Evolutionary conservation across 345 rosid genomes (phyloP), one percentile per base, ranked within the genome.

Genomic region (Gynandropsis gynandra): DNA sequence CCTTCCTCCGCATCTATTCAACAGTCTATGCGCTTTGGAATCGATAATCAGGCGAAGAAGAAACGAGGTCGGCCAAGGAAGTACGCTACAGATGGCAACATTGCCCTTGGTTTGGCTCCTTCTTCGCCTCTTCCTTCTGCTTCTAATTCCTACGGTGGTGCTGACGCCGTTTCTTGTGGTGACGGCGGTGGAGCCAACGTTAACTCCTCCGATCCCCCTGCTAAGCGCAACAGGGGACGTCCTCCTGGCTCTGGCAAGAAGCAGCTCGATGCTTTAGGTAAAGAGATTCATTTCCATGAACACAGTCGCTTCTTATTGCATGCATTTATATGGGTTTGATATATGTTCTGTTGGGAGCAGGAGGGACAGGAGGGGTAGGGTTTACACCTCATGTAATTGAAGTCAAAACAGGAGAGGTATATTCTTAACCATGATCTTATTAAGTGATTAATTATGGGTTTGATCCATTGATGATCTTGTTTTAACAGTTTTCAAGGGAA

Each of bases 261-360:
- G 64, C 99, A 92, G 72, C 79, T 93, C 4, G 94, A 93, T 50
- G 99, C 99, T 12, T 63, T 93, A 63, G 99, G 99, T 88, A 62
- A n/a, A 34, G 0, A 35, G 29, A 10, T 20, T 56, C 0, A 12
- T 47, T n/a, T 49, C 47, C 34, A 47, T 61, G 49, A 10, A 15
- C 51, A 34, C 9, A 27, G 10, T 37, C 15, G 40, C 8, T 42
- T 45, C 34, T 49, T 8, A 27, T 62, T 33, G 37, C 29, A 33
- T 12, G 42, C 41, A 34, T 40, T 6, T 19, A 41, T 38, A 44
- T 62, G 49, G 35, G 41, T 62, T 53, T 55, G 39, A 29, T 59
- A 1, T 33, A 37, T 33, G 4, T 46, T 34, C 7, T 44, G 8
- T 11, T 47, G 36, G 46, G 53, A n/a, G 16, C 15, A 54, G 61